Evolutionary conservation across 2,329 filamentous ascomycete species (phyloP).

Genomic region (Chaetomium globosum): DNA sequence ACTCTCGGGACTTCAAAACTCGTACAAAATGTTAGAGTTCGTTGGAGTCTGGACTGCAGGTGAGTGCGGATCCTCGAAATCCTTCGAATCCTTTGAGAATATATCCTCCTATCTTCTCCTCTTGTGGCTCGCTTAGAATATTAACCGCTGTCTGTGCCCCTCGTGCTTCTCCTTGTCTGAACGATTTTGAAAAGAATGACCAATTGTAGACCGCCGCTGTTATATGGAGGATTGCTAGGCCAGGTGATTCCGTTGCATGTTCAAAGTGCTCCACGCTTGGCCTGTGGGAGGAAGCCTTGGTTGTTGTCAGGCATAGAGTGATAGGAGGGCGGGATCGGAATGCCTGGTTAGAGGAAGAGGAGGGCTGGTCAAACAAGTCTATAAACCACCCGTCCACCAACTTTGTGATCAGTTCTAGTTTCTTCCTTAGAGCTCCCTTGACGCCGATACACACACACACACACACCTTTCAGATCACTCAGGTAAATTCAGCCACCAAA

Average conservation of each 20-base stretch:
- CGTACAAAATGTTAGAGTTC: neutral
- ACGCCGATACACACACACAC: neutral
- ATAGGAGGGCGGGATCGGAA: neutral
- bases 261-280: neutral
- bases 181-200: neutral
- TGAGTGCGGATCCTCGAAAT: neutral
- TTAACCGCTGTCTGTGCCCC: neutral
- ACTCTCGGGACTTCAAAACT: neutral
- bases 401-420: neutral
- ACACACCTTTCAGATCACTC: neutral
- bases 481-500: neutral
- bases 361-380: neutral
- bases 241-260: neutral
- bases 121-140: neutral
- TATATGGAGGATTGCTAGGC: neutral
- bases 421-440: neutral
- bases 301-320: neutral
- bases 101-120: neutral
- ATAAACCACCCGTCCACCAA: neutral
- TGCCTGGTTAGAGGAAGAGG: neutral
- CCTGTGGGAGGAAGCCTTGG: neutral
- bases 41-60: neutral
- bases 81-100: neutral
- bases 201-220: neutral
- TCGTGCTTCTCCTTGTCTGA: neutral